Evolutionary conservation across 208 protist genomes (phyloP).

Genomic region (Leishmania martiniquensis): DNA sequence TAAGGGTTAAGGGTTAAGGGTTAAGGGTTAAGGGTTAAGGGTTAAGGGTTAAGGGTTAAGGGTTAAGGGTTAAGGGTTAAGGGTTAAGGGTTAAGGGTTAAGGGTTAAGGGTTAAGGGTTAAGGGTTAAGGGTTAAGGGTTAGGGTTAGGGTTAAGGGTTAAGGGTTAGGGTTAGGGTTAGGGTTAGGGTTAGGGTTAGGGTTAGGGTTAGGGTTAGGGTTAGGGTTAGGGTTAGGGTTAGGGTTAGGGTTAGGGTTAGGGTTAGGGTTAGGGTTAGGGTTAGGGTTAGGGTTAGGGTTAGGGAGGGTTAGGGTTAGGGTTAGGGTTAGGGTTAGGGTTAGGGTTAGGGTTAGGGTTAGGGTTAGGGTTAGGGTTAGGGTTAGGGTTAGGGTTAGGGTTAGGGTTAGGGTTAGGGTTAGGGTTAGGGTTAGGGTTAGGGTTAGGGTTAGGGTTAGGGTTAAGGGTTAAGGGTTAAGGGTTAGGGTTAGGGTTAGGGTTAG

Average conservation of each 20-base stretch:
- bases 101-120: too few species aligned
- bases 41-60: too few species aligned
- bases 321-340: neutral
- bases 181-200: too few species aligned
- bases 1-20: too few species aligned
- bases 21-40: too few species aligned
- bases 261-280: neutral
- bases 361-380: neutral
- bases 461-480: neutral
- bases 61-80: too few species aligned
- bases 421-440: neutral
- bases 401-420: neutral
- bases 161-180: too few species aligned
- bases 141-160: too few species aligned
- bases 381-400: neutral
- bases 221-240: too few species aligned
- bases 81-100: too few species aligned
- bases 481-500: neutral
- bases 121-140: neutral
- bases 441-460: neutral
- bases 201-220: too few species aligned
- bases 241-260: neutral
- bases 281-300: neutral
- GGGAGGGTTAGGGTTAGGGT: neutral
- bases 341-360: neutral